phyloP scores from a whole-genome alignment of 208 protist species.

The Trypanosomatidae sp. region DNA sequence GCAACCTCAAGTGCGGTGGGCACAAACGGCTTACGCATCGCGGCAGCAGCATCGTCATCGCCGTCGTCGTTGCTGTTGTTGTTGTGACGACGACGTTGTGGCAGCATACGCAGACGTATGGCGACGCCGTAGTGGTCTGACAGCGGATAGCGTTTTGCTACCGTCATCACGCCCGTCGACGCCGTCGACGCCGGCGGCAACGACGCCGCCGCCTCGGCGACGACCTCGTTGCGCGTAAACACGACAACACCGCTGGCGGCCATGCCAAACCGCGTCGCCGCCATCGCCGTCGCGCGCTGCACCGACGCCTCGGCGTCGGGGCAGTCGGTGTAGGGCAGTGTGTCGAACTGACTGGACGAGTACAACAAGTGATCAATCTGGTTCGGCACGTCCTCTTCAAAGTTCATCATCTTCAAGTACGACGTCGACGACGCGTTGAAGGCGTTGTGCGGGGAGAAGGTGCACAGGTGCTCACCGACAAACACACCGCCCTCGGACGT shows the following conservation, averaged over 20 bases:
- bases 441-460: conserved; percentile 57
- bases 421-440: conserved; percentile 66
- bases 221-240: conserved; percentile 55
- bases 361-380: conserved; percentile 87
- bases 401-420: conserved; percentile 61
- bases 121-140: conserved; percentile 87
- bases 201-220: conserved; percentile 4
- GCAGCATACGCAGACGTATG: conserved; percentile 24
- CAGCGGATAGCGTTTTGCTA: conserved; percentile 21
- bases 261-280: no score
- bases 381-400: conserved; percentile 50
- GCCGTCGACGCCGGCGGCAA: conserved; percentile 3
- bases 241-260: conserved; percentile 65
- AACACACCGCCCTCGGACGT: conserved; percentile 7
- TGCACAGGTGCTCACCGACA: conserved; percentile 18
- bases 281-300: conserved; percentile 7
- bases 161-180: background rate
- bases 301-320: conserved; percentile 26
- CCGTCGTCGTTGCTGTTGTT: no score
- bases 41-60: no score
- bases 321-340: conserved; percentile 53
- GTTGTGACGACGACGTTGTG: background rate
- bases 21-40: no score
- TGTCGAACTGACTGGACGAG: conserved; percentile 18
- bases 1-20: no score